phyloP scores from a whole-genome alignment of 2,329 filamentous ascomycete species.

The Harringtonia aguacate region DNA sequence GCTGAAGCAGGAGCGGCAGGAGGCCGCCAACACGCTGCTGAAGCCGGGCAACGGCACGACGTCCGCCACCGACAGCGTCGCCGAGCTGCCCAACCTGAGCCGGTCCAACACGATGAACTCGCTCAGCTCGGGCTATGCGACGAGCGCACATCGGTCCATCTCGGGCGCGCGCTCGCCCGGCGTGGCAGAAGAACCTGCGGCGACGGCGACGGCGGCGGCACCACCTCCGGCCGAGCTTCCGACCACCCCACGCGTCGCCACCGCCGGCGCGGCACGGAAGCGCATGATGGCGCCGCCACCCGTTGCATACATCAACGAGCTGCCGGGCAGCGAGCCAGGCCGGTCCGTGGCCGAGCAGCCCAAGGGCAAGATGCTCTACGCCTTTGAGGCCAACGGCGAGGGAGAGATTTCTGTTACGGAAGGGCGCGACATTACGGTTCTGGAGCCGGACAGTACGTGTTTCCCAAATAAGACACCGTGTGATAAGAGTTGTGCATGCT shows the following conservation, averaged over 20 bases:
- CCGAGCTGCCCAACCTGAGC: slow-evolving; percentile 58
- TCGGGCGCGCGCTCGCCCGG: slow-evolving; percentile 47
- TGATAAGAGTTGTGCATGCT: too few relatives aligned
- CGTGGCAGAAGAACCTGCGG: slow-evolving; percentile 19
- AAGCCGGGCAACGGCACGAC: slow-evolving; percentile 25
- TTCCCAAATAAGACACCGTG: too few relatives aligned
- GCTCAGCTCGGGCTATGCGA: slow-evolving; percentile 76
- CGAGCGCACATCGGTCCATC: slow-evolving; percentile 66
- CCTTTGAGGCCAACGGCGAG: slow-evolving; percentile 68
- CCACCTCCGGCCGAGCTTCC: slow-evolving; percentile 17
- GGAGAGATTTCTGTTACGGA: slow-evolving; percentile 76
- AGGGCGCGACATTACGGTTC: slow-evolving; percentile 62
- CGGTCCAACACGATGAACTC: slow-evolving; percentile 86
- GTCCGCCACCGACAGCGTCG: slow-evolving; percentile 31
- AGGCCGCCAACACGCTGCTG: slow-evolving; percentile 54
- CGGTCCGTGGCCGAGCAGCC: slow-evolving; percentile 34
- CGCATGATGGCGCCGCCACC: slow-evolving; percentile 84
- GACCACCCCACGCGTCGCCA: slow-evolving; percentile 22
- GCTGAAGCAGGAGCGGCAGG: slow-evolving; percentile 76
- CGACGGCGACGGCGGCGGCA: slow-evolving; percentile 30
- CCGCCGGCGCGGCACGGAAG: slow-evolving; percentile 32
- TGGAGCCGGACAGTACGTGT: slow-evolving; percentile 79
- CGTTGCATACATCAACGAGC: slow-evolving; percentile 61
- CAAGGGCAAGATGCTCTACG: slow-evolving; percentile 80
- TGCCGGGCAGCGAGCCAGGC: slow-evolving; percentile 41